Conservation (phyloP, 257 asterid species). For the Echites panduratus region DNA sequence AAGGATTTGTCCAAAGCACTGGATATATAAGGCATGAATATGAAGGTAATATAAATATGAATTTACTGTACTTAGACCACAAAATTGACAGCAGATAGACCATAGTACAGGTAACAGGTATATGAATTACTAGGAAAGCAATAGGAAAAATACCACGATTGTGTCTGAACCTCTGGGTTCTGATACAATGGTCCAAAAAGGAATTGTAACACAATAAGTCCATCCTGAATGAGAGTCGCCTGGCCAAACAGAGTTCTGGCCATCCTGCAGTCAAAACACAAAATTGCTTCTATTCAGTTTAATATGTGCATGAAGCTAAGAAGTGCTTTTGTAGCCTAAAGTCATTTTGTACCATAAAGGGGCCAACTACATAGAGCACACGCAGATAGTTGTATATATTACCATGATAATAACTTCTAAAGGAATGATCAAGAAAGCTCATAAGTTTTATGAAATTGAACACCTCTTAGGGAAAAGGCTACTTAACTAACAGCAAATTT, state of each 20-base stretch:
- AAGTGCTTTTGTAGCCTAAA: neutral
- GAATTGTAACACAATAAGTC: slow-evolving; percentile 70
- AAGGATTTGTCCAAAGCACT: neutral
- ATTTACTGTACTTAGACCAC: neutral
- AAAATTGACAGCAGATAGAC: neutral
- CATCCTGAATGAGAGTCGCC: slow-evolving; percentile 60
- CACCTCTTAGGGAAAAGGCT: neutral
- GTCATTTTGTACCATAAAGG: neutral
- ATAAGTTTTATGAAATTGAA: neutral
- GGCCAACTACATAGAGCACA: neutral
- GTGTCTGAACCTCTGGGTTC: slow-evolving; percentile 48
- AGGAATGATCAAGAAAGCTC: neutral
- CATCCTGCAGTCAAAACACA: slow-evolving; percentile 43
- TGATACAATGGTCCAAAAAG: slow-evolving; percentile 55
- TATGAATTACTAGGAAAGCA: neutral
- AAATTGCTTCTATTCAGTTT: slow-evolving; percentile 8
- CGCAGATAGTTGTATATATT: neutral
- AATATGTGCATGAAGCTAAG: neutral
- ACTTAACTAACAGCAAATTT: neutral
- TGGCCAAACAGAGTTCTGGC: slow-evolving; percentile 57
- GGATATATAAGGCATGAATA: neutral
- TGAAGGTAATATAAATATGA: neutral
- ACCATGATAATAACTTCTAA: neutral
- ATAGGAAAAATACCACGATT: slow-evolving; percentile 49
- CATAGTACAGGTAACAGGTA: neutral